Conservation (phyloP, 2,329 filamentous ascomycete species). For the Aspergillus fischeri region DNA sequence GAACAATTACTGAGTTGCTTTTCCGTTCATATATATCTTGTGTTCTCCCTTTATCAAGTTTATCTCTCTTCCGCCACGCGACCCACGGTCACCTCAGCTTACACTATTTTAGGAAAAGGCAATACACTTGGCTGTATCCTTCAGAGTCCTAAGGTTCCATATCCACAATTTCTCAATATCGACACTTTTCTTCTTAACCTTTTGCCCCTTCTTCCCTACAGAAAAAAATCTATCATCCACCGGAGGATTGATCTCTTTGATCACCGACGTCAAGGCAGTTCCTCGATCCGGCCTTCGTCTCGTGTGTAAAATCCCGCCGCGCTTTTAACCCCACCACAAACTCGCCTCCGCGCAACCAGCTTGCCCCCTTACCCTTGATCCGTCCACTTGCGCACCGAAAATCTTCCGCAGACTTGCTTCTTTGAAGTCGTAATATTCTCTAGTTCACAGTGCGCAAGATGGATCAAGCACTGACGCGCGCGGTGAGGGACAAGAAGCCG, state of each 20-base stretch:
- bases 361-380: conserved; percentile 4
- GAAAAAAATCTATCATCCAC: not conserved
- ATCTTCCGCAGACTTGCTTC: too few species aligned
- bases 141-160: not conserved
- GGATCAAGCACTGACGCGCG: conserved; percentile 64
- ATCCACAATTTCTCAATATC: not conserved
- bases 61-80: not conserved
- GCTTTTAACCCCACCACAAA: conserved; percentile 21
- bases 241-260: not conserved
- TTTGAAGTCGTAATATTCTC: not conserved
- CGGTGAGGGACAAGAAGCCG: conserved; percentile 91
- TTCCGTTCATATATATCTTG: not conserved
- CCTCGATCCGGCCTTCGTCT: not conserved
- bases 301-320: conserved; percentile 16
- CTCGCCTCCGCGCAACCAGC: conserved; percentile 7
- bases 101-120: not conserved
- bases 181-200: not conserved
- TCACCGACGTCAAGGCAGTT: not conserved
- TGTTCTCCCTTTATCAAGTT: not conserved
- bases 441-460: conserved; percentile 26
- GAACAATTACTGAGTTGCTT: not conserved
- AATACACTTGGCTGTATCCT: not conserved
- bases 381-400: not conserved
- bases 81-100: not conserved
- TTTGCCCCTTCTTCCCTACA: not conserved